A percentile compares a stretch with the other conserved stretches of the same genome.
Evolutionary conservation across 805 yeast species (phyloP).

Genomic region (Ogataea salicorniae): DNA sequence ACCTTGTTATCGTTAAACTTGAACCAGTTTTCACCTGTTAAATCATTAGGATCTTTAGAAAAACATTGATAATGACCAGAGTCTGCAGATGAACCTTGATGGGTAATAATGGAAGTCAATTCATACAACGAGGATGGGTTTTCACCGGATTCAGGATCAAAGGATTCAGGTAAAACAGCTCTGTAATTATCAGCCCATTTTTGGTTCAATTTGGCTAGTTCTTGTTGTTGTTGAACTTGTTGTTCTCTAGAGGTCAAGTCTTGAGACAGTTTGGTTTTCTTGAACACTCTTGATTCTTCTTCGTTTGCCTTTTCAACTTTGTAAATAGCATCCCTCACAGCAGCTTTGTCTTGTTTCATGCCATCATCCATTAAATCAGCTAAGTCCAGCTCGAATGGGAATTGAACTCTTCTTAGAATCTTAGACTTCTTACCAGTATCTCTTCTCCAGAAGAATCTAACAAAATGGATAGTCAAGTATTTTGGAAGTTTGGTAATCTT

Average conservation of each 20-base stretch:
- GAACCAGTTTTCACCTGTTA: conserved; percentile 80
- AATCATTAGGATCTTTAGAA: conserved; percentile 62
- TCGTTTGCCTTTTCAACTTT: conserved; percentile 67
- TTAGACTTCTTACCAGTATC: conserved; percentile 88
- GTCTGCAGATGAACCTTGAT: conserved; percentile 92
- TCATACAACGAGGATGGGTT: conserved; percentile 88
- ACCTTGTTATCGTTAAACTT: conserved; percentile 93
- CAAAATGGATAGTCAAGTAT: conserved; percentile 83
- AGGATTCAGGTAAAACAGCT: conserved; percentile 38
- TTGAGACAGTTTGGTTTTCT: conserved; percentile 46
- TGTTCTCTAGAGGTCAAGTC: conserved; percentile 48
- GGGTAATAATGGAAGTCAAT: conserved; percentile 78
- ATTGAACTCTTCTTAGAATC: conserved; percentile 87
- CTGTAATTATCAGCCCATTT: conserved; percentile 46
- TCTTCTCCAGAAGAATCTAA: conserved; percentile 93
- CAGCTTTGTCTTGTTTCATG: conserved; percentile 58
- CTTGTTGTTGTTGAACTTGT: conserved; percentile 49
- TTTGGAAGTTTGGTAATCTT: conserved; percentile 78
- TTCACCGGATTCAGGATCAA: conserved; percentile 48
- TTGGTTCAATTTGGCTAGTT: conserved; percentile 39
- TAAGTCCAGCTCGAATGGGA: conserved; percentile 89
- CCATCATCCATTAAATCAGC: conserved; percentile 82
- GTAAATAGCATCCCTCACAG: conserved; percentile 72
- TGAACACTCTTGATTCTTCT: conserved; percentile 68
- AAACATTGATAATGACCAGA: conserved; percentile 96